Evolutionary conservation across 73 alveolate species (phyloP), one percentile per base, ranked within the genome.

Genomic region (Effrenium voratum): DNA sequence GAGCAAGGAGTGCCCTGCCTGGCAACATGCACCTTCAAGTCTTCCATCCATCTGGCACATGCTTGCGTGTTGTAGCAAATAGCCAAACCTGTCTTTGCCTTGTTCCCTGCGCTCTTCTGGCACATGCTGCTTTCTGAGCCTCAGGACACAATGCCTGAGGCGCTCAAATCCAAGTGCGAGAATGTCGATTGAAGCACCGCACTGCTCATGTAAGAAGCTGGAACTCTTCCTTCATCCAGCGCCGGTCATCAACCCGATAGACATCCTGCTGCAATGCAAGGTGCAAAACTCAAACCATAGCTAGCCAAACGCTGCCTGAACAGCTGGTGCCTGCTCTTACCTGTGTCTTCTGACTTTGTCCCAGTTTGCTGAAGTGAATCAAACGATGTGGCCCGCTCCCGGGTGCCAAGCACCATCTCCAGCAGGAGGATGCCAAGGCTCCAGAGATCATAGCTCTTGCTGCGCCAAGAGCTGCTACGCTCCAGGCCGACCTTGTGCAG

Each of bases 201-300:
- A 52, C 8, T 12, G 26, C 8, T 8, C 63, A 19, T 52, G 8
- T n/a, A n/a, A 5, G 92, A 22, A 15, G 40, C 95, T 88, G 95
- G 70, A 86, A 88, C 40, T 88, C 95, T 52, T 88, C 95, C 72
- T 88, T 88, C 86, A 68, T 44, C 95, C 95, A 86, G 40, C 95
- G 84, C 38, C 95, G 94, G 47, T 88, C 95, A 63, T 88, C 95
- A 47, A 88, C 95, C 13, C 66, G 95, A 45, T 88, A 88, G 43
- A 88, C 45, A 47, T 88, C 95, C 95, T 87, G 95, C 83, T 19
- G 52, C 22, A 36, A 34, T 16, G 26, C 34, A 13, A 47, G 28
- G 32, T 22, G 40, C 88, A 46, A 32, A n/a, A 52, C 15, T 0
- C 30, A 10, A 2, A 19, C 50, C 40, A 47, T 38, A n/a, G 28